Evolutionary conservation across 2,329 filamentous ascomycete genomes (phyloP).

Genomic region (Boeremia lycopersici): DNA sequence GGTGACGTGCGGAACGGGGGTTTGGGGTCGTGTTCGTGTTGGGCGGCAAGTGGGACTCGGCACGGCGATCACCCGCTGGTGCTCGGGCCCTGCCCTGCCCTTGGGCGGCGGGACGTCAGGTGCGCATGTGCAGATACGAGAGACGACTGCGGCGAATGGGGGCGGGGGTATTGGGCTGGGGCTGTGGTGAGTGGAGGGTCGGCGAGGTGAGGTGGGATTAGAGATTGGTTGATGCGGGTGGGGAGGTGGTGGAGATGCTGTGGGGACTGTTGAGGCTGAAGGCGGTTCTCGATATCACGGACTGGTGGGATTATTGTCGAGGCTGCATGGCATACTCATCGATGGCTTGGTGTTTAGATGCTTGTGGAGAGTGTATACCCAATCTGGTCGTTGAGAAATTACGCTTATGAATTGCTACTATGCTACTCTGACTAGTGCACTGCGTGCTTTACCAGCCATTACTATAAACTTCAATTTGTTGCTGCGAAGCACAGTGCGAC

Average conservation of each 20-base stretch:
- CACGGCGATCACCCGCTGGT: slow-evolving; percentile 3
- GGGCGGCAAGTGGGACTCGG: not conserved
- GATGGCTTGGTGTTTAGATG: not conserved
- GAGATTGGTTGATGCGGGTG: not conserved
- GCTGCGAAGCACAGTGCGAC: slow-evolving; percentile 1
- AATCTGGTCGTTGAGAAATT: not conserved
- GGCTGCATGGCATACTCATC: too few relatives aligned
- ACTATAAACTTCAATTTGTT: not conserved
- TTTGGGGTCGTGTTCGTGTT: not conserved
- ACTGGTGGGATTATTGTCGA: too few relatives aligned
- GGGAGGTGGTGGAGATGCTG: too few relatives aligned
- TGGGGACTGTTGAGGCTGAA: not conserved
- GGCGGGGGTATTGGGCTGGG: not conserved
- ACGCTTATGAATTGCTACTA: not conserved
- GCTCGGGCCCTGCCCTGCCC: not conserved
- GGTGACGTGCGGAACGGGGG: not conserved
- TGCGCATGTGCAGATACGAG: not conserved
- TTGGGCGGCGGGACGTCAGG: not conserved
- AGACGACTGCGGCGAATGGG: not conserved
- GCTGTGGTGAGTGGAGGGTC: not conserved
- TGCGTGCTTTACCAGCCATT: slow-evolving; percentile 7
- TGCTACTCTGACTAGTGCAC: slow-evolving; percentile 1
- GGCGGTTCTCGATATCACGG: too few relatives aligned
- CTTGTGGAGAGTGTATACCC: not conserved
- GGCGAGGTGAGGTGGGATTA: not conserved